These are phyloP conservation scores for Batkoa obscura DNA, from an alignment of 371 early-diverging fungal genomes.

Conservation along the genomic window DNA sequence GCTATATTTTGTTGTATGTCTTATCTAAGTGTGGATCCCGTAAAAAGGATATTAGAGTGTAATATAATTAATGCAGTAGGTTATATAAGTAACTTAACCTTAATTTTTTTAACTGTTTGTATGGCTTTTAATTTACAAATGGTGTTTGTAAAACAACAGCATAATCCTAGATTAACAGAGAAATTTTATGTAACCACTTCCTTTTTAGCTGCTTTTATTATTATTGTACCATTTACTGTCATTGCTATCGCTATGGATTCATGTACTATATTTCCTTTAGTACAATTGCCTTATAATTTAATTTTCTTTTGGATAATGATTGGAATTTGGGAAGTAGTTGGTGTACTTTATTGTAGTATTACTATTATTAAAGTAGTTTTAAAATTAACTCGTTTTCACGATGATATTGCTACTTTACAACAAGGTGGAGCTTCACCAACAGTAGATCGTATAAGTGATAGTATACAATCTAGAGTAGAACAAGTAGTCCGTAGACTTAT, in stretches of 20 bases:
- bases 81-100: conserved; percentile 3
- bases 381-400: conserved; percentile 4
- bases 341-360: not conserved
- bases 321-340: conserved; percentile 1
- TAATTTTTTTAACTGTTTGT: conserved; percentile 3
- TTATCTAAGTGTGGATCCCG: not conserved
- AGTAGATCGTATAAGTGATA: conserved; percentile 1
- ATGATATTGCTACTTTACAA: not conserved
- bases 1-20: conserved; percentile 1
- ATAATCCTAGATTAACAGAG: conserved; percentile 5
- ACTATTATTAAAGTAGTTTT: conserved; percentile 5
- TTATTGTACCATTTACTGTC: conserved; percentile 5
- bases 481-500: conserved; percentile 6
- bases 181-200: conserved; percentile 2
- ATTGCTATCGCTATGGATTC: conserved; percentile 5
- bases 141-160: conserved; percentile 7
- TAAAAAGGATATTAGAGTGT: not conserved
- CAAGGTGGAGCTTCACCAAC: not conserved
- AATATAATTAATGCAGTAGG: conserved; percentile 4
- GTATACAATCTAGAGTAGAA: conserved; percentile 5
- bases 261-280: not conserved
- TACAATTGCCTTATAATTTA: conserved; percentile 1
- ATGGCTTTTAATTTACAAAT: conserved; percentile 7
- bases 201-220: conserved; percentile 5
- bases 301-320: conserved; percentile 3